These are phyloP conservation scores for Otatea glauca DNA, from an alignment of 176 grass and related monocot species.

Conservation along the genomic window DNA sequence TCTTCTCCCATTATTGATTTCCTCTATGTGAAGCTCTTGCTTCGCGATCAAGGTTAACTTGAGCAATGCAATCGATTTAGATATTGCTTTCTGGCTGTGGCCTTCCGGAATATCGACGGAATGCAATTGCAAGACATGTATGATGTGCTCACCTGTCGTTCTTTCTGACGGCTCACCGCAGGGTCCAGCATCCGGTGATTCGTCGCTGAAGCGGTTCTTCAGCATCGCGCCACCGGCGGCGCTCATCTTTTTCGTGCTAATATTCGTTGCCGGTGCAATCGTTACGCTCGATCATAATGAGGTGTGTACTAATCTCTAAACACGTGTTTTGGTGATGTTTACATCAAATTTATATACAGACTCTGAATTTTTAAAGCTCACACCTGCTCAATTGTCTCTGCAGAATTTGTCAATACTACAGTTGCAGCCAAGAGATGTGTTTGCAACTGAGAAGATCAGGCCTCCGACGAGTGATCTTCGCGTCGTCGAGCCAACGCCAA, in stretches of 20 bases:
- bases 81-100: background rate
- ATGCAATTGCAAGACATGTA: slow-evolving; percentile 11
- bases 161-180: slow-evolving; percentile 35
- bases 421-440: slow-evolving; percentile 18
- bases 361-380: background rate
- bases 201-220: slow-evolving; percentile 51
- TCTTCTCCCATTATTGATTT: slow-evolving; percentile 31
- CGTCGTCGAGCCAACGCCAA: background rate
- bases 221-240: slow-evolving; percentile 43
- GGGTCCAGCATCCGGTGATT: slow-evolving; percentile 46
- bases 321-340: background rate
- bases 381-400: background rate
- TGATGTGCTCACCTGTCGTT: slow-evolving; percentile 26
- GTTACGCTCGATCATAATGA: slow-evolving; percentile 56
- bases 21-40: slow-evolving; percentile 29
- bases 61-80: background rate
- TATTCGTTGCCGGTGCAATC: slow-evolving; percentile 51
- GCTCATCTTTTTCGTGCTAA: slow-evolving; percentile 49
- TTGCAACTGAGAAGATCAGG: background rate
- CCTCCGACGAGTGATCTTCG: background rate
- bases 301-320: slow-evolving; percentile 31
- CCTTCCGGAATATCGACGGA: background rate
- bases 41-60: slow-evolving; percentile 31
- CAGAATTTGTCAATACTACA: slow-evolving; percentile 45
- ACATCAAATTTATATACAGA: background rate